Evolutionary conservation across 2,329 filamentous ascomycete species (phyloP).

Genomic region (Aspergillus proliferans): DNA sequence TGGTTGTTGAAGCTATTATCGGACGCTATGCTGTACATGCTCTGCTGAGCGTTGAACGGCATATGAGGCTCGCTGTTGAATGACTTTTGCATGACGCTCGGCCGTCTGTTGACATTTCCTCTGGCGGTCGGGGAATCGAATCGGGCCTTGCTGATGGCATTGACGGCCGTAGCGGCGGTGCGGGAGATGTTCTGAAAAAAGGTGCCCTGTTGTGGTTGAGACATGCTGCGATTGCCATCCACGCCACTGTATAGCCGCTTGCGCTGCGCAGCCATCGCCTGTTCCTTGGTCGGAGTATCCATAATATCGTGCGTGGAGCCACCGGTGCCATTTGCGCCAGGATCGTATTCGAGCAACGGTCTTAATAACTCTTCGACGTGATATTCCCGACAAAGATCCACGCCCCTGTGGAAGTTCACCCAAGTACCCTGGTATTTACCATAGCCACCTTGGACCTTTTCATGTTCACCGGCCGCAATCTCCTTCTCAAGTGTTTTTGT

Average conservation of each 20-base stretch:
- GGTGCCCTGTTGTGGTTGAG: conserved; percentile 63
- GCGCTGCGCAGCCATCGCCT: conserved; percentile 91
- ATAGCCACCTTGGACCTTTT: conserved; percentile 97
- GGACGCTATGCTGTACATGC: conserved; percentile 60
- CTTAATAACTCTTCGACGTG: conserved; percentile 47
- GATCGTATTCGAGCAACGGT: conserved; percentile 46
- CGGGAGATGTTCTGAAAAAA: conserved; percentile 97
- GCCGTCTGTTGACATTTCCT: conserved; percentile 56
- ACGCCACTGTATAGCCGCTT: conserved; percentile 83
- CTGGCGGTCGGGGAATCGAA: conserved; percentile 80
- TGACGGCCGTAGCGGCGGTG: conserved; percentile 86
- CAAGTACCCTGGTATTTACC: conserved; percentile 99
- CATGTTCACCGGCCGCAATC: conserved; percentile 90
- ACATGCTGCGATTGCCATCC: conserved; percentile 59
- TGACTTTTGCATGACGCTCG: conserved; percentile 65
- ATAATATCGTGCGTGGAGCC: conserved; percentile 66
- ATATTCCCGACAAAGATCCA: conserved; percentile 80
- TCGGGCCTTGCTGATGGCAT: conserved; percentile 91
- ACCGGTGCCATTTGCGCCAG: conserved; percentile 51
- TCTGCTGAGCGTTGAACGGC: conserved; percentile 76
- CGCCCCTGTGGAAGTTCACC: conserved; percentile 88
- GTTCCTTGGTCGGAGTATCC: conserved; percentile 96
- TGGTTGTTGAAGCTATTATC: conserved; percentile 65
- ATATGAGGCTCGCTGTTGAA: conserved; percentile 57
- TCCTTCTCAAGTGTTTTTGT: conserved; percentile 98